These are phyloP conservation scores for Alternaria hordeiaustralica DNA, from an alignment of 2,329 filamentous ascomycete genomes.

Conservation along the genomic window DNA sequence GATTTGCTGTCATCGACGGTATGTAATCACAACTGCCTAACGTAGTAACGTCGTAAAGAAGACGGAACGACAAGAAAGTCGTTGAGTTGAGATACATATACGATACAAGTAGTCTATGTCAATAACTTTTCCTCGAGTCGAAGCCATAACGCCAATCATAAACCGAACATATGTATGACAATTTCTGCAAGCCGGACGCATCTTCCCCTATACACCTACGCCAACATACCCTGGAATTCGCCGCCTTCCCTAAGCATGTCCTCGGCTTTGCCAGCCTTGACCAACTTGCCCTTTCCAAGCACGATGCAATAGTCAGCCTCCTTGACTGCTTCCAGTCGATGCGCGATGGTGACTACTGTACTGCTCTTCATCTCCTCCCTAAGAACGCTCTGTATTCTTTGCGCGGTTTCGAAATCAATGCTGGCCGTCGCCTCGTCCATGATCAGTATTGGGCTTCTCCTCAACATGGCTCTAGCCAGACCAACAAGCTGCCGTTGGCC, in stretches of 20 bases:
- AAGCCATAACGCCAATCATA: not conserved
- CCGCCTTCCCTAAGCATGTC: slow-evolving; percentile 46
- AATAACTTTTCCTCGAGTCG: not conserved
- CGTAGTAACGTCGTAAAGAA: not conserved
- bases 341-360: slow-evolving; percentile 71
- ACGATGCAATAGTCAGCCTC: slow-evolving; percentile 64
- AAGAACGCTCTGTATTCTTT: slow-evolving; percentile 61
- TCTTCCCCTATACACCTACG: slow-evolving; percentile 9
- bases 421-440: slow-evolving; percentile 72
- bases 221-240: slow-evolving; percentile 45
- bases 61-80: not conserved
- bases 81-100: not conserved
- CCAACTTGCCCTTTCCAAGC: slow-evolving; percentile 59
- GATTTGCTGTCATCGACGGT: not conserved
- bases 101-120: not conserved
- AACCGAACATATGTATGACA: not conserved
- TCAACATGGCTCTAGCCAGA: slow-evolving; percentile 66
- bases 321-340: slow-evolving; percentile 67
- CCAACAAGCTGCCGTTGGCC: slow-evolving; percentile 71
- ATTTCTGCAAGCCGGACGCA: not conserved
- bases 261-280: slow-evolving; percentile 43
- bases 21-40: not conserved
- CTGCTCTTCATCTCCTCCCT: slow-evolving; percentile 63
- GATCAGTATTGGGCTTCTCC: slow-evolving; percentile 67
- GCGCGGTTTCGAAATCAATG: slow-evolving; percentile 68